Percentiles rank a stretch among this genome's conserved stretches.
These are phyloP conservation scores for Capsella rubella DNA, from an alignment of 441 rosid species.

Conservation along the genomic window DNA sequence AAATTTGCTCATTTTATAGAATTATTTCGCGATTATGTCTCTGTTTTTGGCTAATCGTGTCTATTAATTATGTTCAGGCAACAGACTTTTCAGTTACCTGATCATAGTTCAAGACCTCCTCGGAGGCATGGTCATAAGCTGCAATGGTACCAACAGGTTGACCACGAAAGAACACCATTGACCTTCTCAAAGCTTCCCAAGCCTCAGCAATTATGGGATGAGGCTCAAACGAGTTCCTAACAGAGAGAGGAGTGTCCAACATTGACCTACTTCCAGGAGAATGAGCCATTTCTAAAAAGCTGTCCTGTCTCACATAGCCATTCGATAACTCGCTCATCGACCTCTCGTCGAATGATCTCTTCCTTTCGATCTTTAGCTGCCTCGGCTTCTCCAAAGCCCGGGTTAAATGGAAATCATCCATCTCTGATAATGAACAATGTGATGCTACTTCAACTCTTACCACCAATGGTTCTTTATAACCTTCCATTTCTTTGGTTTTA, in stretches of 20 bases:
- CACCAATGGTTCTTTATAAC: conserved; percentile 47
- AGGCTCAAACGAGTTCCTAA: conserved; percentile 80
- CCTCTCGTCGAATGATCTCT: conserved; percentile 91
- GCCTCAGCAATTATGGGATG: conserved; percentile 96
- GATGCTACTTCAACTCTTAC: conserved; percentile 58
- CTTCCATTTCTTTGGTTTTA: conserved; percentile 58
- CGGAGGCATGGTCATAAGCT: conserved; percentile 83
- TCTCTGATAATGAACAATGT: conserved; percentile 65
- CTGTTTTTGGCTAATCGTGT: neutral
- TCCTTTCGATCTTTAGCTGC: conserved; percentile 71
- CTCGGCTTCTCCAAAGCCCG: conserved; percentile 78
- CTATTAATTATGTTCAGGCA: neutral
- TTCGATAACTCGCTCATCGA: conserved; percentile 75
- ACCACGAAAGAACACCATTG: conserved; percentile 74
- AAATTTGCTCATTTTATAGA: neutral
- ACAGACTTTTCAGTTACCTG: conserved; percentile 54
- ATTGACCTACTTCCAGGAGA: conserved; percentile 85
- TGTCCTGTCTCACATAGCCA: conserved; percentile 63
- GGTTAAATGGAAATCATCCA: conserved; percentile 77
- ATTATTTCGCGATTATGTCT: neutral
- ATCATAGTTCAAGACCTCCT: conserved; percentile 86
- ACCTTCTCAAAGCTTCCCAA: conserved; percentile 83
- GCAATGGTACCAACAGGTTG: conserved; percentile 96
- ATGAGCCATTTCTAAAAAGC: conserved; percentile 55
- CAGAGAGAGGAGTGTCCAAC: conserved; percentile 72